A percentile compares a stretch with the other conserved stretches of the same genome.
Evolutionary conservation across 2,329 filamentous ascomycete species (phyloP).

Genomic region (Emmonsia crescens): DNA sequence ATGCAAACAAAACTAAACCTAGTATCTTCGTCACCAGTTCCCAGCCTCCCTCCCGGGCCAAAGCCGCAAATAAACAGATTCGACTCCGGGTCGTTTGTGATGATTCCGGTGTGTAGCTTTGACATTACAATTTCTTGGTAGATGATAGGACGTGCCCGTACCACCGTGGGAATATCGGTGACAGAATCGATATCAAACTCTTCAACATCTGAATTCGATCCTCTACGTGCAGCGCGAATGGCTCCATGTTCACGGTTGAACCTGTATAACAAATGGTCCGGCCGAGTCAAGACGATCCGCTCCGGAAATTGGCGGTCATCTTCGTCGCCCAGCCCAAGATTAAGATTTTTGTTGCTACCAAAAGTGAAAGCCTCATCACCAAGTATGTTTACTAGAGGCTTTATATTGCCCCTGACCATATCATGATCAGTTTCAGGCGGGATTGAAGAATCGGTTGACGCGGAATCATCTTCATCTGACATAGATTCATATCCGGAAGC

Average conservation of each 20-base stretch:
- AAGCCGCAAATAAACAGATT: slow-evolving; percentile 92
- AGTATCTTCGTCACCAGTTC: slow-evolving; percentile 80
- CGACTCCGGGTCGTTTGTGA: slow-evolving; percentile 76
- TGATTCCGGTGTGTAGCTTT: slow-evolving; percentile 79
- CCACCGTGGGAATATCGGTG: slow-evolving; percentile 57
- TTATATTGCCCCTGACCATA: slow-evolving; percentile 16
- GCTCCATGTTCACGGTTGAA: slow-evolving; percentile 59
- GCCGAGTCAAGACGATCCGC: slow-evolving; percentile 63
- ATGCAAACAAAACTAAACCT: slow-evolving; percentile 78
- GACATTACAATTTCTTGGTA: slow-evolving; percentile 79
- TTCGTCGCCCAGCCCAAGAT: slow-evolving; percentile 85
- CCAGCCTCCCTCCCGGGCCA: slow-evolving; percentile 78
- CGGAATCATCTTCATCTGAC: slow-evolving; percentile 33
- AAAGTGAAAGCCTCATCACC: slow-evolving; percentile 89
- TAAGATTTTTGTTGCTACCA: slow-evolving; percentile 92
- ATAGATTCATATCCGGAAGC: slow-evolving; percentile 28
- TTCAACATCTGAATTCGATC: slow-evolving; percentile 14
- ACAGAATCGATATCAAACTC: slow-evolving; percentile 24
- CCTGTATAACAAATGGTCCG: slow-evolving; percentile 61
- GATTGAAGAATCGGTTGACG: slow-evolving; percentile 31
- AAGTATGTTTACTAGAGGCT: slow-evolving; percentile 32
- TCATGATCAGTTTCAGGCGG: slow-evolving; percentile 39
- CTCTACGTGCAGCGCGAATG: slow-evolving; percentile 24
- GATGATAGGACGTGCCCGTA: slow-evolving; percentile 59
- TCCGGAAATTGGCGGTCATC: slow-evolving; percentile 92